Percentiles rank a stretch among this genome's conserved stretches.
Conservation (phyloP, 495 filamentous ascomycete species). For the Penicillium angulare region DNA sequence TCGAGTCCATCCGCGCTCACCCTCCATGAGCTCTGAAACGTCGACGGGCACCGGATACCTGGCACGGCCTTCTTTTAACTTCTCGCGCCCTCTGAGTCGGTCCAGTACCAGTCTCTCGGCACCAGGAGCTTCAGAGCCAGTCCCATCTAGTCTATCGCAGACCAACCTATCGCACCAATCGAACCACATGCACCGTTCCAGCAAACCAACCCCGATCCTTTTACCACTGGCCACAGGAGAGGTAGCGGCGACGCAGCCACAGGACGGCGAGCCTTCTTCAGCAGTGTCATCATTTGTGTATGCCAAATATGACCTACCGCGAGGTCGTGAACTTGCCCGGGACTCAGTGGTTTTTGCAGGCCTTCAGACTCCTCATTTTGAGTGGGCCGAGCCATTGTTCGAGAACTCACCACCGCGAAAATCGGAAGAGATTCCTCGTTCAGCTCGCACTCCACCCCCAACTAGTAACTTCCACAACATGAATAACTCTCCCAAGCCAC, state of each 20-base stretch:
- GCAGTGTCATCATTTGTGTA: conserved; percentile 77
- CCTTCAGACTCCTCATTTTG: conserved; percentile 55
- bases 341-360: conserved; percentile 66
- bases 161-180: conserved; percentile 10
- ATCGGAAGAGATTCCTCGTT: conserved; percentile 34
- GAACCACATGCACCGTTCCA: conserved; percentile 29
- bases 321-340: conserved; percentile 72
- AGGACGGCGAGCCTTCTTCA: conserved; percentile 37
- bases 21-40: conserved; percentile 77
- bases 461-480: conserved; percentile 23
- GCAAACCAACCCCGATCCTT: conserved; percentile 40
- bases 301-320: conserved; percentile 76
- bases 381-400: conserved; percentile 58
- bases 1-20: conserved; percentile 63
- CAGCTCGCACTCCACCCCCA: conserved; percentile 39
- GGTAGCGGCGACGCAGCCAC: conserved; percentile 4
- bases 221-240: conserved; percentile 30
- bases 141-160: conserved; percentile 1
- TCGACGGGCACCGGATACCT: conserved; percentile 59
- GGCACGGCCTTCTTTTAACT: conserved; percentile 81
- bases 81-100: conserved; percentile 85
- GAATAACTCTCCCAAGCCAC: conserved; percentile 33
- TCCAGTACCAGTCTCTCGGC: conserved; percentile 61
- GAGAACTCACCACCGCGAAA: conserved; percentile 49
- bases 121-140: conserved; percentile 26